Base-by-base conservation (phyloP, 495 filamentous ascomycete species). In the Massariosphaeria phaeospora region DNA sequence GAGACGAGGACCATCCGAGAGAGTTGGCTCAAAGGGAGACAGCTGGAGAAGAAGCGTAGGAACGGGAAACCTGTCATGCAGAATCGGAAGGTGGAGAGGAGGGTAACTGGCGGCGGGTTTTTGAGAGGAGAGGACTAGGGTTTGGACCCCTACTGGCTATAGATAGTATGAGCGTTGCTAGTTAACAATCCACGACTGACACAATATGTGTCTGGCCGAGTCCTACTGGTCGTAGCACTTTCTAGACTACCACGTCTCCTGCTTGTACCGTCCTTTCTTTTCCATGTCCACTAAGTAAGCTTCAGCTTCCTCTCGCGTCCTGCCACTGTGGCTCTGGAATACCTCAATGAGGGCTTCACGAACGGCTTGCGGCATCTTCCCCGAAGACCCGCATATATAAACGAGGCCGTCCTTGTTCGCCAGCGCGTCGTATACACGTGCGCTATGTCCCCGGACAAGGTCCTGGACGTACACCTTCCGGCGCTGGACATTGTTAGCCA, bases 401-500 rank as follows among this genome's bases (percentile, higher is more conserved):
- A 89, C 73, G 2, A 80, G 73, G 0, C 81, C 87, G 0, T 67
- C 51, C 23, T 70, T 50, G 25, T 73, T 68, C 44, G 76, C 66
- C 10, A 96, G 65, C 25, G 83, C 64, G 2, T 76, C 63, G 61
- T 77, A 84, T 3, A 96, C 76, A 24, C 76, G 57, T 8, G 53
- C 34, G 0, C 75, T 77, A 15, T 88, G 70, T 62, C 82, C 70
- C 0, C 83, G 77, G 39, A 99, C 79, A 2, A 84, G 71, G 67
- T 96, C 82, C 64, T 99, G 93, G 9, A 99, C 91, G 63, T 99
- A 99, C 24, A 85, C 67, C 69, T 95, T 95, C 54, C 81, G 73
- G 21, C 58, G 55, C 64, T 68, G 39, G 6, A 27, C 1, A 23
- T 9, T 9, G 13, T 61, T 36, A 66, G 55, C n/a, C 13, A 17